Base-by-base conservation (phyloP, 2,329 filamentous ascomycete genomes). In the Calonectria crousiana region DNA sequence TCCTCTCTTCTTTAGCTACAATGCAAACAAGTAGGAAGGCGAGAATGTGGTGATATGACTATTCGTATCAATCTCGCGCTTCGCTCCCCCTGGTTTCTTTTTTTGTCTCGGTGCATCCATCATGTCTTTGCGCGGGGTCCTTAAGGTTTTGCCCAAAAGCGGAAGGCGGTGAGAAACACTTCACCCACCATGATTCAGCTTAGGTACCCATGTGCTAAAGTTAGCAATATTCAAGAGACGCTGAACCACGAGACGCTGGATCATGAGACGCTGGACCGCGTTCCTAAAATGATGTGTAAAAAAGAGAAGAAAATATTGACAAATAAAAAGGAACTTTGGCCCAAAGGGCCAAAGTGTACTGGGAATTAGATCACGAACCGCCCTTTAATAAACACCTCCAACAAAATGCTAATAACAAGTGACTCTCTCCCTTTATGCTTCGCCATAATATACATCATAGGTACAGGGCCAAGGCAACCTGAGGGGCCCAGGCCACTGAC, bases 161-260 rank as follows among this genome's bases (percentile, higher is more conserved):
- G 73, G 80, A 56, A 82, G 79, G 81, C 78, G 79, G 79, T 81
- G 76, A 78, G 67, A 32, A 67, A 32, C 70, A 75, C 73, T 75
- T 49, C 51, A 51, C n/a, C 11, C 34, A 20, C 26, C 23, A n/a
- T 30, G 49, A 11, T 28, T n/a, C 49, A 51, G 18, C 23, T 66
- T 34, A 34, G 32, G 56, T 23, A 18, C 28, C 56, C 8, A 30
- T 41, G n/a, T 47, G 38, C 23, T 11, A 38, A 14, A 38, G 32
- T 0, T 6, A 16, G 2, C 13, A 53, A 28, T 9, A 9, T n/a
- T 28, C 51, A 32, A 3, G 14, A 20, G 16, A 28, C n/a, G 26
- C 32, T 18, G 14, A 6, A 28, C 6, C 10, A 13, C 26, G 14
- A n/a, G n/a, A n/a, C n/a, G n/a, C n/a, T n/a, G n/a, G n/a, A n/a